Evolutionary conservation across 2,329 filamentous ascomycete species (phyloP).

Genomic region (Apiospora sp.): DNA sequence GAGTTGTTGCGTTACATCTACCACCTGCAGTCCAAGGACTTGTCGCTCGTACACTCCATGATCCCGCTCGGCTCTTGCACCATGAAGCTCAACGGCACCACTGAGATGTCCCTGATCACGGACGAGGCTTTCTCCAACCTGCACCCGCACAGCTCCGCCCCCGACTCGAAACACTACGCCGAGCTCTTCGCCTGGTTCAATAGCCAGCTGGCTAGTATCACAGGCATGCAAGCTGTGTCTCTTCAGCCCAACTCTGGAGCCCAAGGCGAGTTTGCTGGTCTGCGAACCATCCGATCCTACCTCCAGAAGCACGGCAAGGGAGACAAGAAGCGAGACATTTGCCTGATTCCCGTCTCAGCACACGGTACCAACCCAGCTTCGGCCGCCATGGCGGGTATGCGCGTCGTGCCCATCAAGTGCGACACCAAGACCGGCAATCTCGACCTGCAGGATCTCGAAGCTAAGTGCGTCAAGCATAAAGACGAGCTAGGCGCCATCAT

Average conservation of each 20-base stretch:
- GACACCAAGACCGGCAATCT: constrained; percentile 87
- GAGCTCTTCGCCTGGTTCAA: constrained; percentile 77
- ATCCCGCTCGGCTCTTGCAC: constrained; percentile 96
- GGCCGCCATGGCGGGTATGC: constrained; percentile 95
- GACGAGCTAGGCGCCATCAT: constrained; percentile 91
- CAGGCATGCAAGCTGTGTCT: constrained; percentile 88
- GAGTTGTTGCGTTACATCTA: constrained; percentile 93
- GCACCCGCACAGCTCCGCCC: constrained; percentile 78
- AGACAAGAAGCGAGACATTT: constrained; percentile 82
- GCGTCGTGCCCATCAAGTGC: constrained; percentile 91
- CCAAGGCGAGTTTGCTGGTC: constrained; percentile 92
- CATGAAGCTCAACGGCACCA: constrained; percentile 96
- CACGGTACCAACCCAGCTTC: constrained; percentile 97
- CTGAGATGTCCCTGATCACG: constrained; percentile 89
- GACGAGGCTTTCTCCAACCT: constrained; percentile 78
- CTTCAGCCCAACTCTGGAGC: constrained; percentile 96
- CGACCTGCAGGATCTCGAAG: constrained; percentile 83
- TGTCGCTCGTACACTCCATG: constrained; percentile 96
- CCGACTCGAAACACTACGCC: constrained; percentile 72
- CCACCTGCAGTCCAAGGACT: constrained; percentile 91
- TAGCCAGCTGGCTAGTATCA: constrained; percentile 79
- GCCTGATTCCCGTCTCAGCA: constrained; percentile 92
- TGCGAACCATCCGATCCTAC: constrained; percentile 87
- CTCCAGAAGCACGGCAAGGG: constrained; percentile 71
- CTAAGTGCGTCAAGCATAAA: constrained; percentile 88